Conservation (phyloP, 2,329 filamentous ascomycete species). For the Sphaerulina vaccinii region DNA sequence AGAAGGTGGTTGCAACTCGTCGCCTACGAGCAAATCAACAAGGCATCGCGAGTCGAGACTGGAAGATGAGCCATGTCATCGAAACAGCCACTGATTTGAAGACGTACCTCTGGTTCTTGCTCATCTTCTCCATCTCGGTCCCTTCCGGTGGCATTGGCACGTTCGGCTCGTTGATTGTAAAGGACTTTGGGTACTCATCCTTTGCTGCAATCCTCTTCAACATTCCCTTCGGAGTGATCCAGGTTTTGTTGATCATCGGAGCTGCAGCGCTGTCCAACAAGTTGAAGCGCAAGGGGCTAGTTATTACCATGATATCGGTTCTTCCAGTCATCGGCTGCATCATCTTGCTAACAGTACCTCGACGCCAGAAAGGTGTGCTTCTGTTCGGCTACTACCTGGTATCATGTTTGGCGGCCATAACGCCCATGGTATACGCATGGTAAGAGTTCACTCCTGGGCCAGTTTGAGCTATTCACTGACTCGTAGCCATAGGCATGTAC, state of each 20-base stretch:
- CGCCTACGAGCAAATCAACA: slow-evolving; percentile 8
- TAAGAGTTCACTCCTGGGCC: not conserved
- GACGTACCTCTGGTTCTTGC: slow-evolving; percentile 9
- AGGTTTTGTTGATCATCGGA: slow-evolving; percentile 1
- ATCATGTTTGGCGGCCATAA: slow-evolving; percentile 1
- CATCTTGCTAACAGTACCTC: slow-evolving; percentile 7
- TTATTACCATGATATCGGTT: slow-evolving; percentile 2
- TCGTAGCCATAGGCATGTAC: not conserved
- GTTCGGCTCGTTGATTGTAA: slow-evolving; percentile 7
- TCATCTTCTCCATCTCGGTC: slow-evolving; percentile 2
- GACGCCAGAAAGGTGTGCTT: slow-evolving; percentile 1
- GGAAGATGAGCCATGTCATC: slow-evolving; percentile 6
- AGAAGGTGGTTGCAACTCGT: slow-evolving; percentile 7
- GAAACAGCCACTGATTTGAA: slow-evolving; percentile 4
- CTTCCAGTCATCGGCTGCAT: slow-evolving; percentile 1
- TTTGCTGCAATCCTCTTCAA: slow-evolving; percentile 10
- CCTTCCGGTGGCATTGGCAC: slow-evolving; percentile 6
- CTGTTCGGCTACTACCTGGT: slow-evolving; percentile 7
- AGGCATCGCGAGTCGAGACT: slow-evolving; percentile 8
- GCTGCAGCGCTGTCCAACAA: not conserved
- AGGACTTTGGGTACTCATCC: slow-evolving; percentile 5
- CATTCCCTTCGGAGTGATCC: slow-evolving; percentile 7
- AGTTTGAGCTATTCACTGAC: not conserved
- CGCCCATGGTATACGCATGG: slow-evolving; percentile 7
- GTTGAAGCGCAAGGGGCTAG: slow-evolving; percentile 1